Base-by-base conservation (phyloP, 352 stramenopile genomes). In the Albugo laibachii region DNA sequence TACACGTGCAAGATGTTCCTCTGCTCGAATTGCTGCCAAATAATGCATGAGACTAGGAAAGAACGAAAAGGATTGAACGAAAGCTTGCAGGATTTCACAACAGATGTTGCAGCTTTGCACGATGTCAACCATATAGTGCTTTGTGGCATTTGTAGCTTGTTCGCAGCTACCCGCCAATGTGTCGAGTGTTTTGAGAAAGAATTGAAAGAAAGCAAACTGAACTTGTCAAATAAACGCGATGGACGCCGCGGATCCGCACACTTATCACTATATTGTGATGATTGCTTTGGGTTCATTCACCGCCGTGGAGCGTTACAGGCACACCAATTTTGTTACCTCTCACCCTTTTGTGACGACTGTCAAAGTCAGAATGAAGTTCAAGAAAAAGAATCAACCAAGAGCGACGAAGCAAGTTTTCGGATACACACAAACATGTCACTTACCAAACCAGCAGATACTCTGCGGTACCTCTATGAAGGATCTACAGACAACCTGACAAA, bases 61-160 rank as follows among this genome's bases (percentile, higher is more conserved):
- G 13, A 11, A 34, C 27, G 14, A 11, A 21, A 40, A 16, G 47
- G 48, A 16, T 27, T 58, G 55, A 44, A 53, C 13, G 46, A 63
- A 48, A n/a, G 3, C 10, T 52, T 62, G 1, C 41, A n/a, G 21
- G 58, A 3, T 31, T 11, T 13, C 1, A 39, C 48, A 51, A 39
- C 24, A 0, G 12, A 37, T 10, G 24, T 31, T 18, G 21, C 13
- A 21, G 5, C 13, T 16, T 44, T 52, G 5, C 65, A 77, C 18
- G 61, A 69, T 37, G 56, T 68, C 37, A 61, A 77, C 51, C 34
- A 45, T 15, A 60, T 77, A 21, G 10, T 54, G 14, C 36, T 71
- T 2, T 84, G 71, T 31, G 66, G 71, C 1, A 38, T 83, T 16
- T 84, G 71, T 31, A 58, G 66, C 50, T 81, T 84, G 47, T 68